Evolutionary conservation across 2,329 filamentous ascomycete genomes (phyloP), one percentile per base, ranked within the genome.

Genomic region (Talaromyces albobiverticillius): DNA sequence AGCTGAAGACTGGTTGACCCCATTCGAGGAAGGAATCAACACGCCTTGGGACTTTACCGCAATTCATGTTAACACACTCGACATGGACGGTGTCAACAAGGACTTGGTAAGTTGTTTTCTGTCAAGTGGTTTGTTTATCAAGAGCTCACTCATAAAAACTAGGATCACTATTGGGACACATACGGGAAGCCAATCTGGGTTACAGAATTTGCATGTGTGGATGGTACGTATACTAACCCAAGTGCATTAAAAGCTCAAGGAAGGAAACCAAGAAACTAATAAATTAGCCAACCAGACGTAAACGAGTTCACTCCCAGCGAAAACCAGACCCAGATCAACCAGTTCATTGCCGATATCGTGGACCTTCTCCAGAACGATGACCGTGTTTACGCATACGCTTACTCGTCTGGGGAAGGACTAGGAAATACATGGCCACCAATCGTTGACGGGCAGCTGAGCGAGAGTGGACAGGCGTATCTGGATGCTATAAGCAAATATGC

Each of bases 121-220:
- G 20, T 11, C 11, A 22, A 3, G 25, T 43, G 4, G 25, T 4
- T 9, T 14, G 14, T 25, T 22, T 3, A 38, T n/a, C n/a, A n/a
- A n/a, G n/a, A n/a, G n/a, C 34, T 18, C 13, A 38, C 34, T 38
- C 14, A 14, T 38, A n/a, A 13, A 4, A 5, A 32, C 9, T 26
- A 53, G 50, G 23, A 53, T 10, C 20, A 53, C n/a, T 53, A 46
- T 34, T 53, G 50, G 50, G 13, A 29, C 22, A 53, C 23, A 18
- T 53, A 53, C 32, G 23, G n/a, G 9, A 46, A 46, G 14, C 50
- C 50, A 18, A 53, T 53, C 32, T 53, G 50, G 50, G 50, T 53
- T 9, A 53, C 50, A 16, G 50, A 53, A 40, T 53, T 53, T 23
- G 50, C 29, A n/a, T 53, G 50, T 18, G 50, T 53, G 23, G 50